Evolutionary conservation across 2,329 filamentous ascomycete genomes (phyloP), one percentile per base, ranked within the genome.

Genomic region (Trichoderma koningii): DNA sequence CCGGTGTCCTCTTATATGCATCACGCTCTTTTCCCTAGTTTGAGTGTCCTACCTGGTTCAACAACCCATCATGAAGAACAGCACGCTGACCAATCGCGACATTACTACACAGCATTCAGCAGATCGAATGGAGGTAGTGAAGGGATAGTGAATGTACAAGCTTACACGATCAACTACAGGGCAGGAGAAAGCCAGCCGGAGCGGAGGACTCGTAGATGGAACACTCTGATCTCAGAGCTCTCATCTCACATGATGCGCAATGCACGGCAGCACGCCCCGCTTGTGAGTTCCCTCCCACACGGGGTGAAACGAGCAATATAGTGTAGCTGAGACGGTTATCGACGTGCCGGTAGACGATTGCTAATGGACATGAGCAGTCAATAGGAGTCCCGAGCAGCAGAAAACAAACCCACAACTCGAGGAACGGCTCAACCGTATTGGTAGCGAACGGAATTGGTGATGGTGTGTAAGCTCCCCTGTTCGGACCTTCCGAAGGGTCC

Each of bases 401-500:
- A 42, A 23, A 23, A 2, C 21, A 23, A 23, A 23, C 21, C 21
- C 21, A 23, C 21, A 2, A 23, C 53, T 56, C 53, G n/a, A 45
- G 19, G 41, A 30, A 30, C 26, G 9, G 5, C 23, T 9, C 21
- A 23, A 23, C 2, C 21, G 30, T 17, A 21, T 21, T 21, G 21
- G 9, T 28, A 51, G 19, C 1, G 19, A 41, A 19, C 30, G 45
- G 30, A 50, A 19, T 60, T 28, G 15, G 3, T 19, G 30, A 15
- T 51, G 15, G 51, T 51, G 21, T 14, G 12, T 60, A 60, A 60
- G 45, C 21, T 30, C 51, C 56, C 51, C 5, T n/a, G n/a, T 60
- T 51, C 56, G 56, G 56, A 60, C 56, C 56, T 15, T 60, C 34
- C 56, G 56, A 60, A 60, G 47, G 30, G 30, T 60, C 56, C 56